Evolutionary conservation across 75 land plant genomes (phyloP).

Genomic region (Picea glauca): DNA sequence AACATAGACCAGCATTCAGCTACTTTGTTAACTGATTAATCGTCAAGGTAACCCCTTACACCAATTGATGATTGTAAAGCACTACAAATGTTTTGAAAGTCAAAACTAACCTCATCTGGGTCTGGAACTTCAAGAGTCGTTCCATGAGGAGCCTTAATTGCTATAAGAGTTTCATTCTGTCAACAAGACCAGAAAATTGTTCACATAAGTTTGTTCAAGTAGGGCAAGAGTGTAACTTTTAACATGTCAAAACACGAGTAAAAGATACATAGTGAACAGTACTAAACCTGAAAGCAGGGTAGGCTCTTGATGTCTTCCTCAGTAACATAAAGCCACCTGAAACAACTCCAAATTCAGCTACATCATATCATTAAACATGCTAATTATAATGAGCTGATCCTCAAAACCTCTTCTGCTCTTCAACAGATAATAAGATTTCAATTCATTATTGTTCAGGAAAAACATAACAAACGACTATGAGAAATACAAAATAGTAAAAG

Average conservation of each 20-base stretch:
- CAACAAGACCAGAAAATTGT: slow-evolving; percentile 8
- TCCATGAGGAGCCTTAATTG: slow-evolving; percentile 97
- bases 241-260: neutral
- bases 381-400: neutral
- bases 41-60: neutral
- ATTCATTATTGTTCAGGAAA: neutral
- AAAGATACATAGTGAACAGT: neutral
- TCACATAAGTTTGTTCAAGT: neutral
- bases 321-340: slow-evolving; percentile 96
- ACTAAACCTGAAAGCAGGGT: slow-evolving; percentile 84
- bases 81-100: neutral
- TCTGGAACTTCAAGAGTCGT: slow-evolving; percentile 97
- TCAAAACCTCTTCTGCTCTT: neutral
- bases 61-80: neutral
- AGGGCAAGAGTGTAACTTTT: neutral
- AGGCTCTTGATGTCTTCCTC: slow-evolving; percentile 87
- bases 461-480: neutral
- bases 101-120: slow-evolving; percentile 77
- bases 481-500: neutral
- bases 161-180: slow-evolving; percentile 91
- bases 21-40: neutral
- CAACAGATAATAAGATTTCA: neutral
- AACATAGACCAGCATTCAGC: neutral
- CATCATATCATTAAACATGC: neutral
- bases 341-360: neutral